Base-by-base conservation (phyloP, 768 basidiomycete species). In the Neoboletus magnificus region DNA sequence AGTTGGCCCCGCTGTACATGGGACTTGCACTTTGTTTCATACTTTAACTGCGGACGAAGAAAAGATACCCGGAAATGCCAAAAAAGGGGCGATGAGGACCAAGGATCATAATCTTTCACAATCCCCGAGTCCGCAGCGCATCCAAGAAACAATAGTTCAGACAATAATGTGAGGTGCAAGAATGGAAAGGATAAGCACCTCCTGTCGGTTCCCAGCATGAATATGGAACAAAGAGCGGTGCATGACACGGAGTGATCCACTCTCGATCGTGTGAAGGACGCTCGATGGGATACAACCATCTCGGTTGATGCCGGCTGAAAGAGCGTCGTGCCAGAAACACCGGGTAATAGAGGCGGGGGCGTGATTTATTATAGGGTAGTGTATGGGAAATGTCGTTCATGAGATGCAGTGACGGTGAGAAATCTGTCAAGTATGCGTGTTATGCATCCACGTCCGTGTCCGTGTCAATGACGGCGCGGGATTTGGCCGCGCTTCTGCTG, bases 371-470 rank as follows among this genome's bases (percentile, higher is more conserved):
- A 12, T 33, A 39, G 37, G 8, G 6, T 42, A 22, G 7, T 20
- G 30, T 27, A 46, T 61, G 48, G 37, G 49, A 56, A 48, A 36
- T 3, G 13, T 20, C n/a, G 36, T 37, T 40, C 27, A 46, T 46
- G 27, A 41, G 18, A 29, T 30, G 44, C 25, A 11, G 29, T 36
- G 37, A 50, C 12, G 52, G 53, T 65, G 63, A n/a, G 56, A 58
- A 44, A 51, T 40, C 23, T 47, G 44, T 44, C 44, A 32, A 41
- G 22, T 15, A 18, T 16, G n/a, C 7, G 11, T 12, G 35, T 48
- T 22, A 42, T 12, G 40, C 29, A 29, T 53, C 64, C 35, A 42
- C 22, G 30, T 55, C 56, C 15, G 50, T 33, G 48, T 62, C 62
- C 25, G 46, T 54, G 12, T 56, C 52, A 15, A 56, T 16, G 20